Base-by-base conservation (phyloP, 768 basidiomycete species). In the Pleurotus sapidus region DNA sequence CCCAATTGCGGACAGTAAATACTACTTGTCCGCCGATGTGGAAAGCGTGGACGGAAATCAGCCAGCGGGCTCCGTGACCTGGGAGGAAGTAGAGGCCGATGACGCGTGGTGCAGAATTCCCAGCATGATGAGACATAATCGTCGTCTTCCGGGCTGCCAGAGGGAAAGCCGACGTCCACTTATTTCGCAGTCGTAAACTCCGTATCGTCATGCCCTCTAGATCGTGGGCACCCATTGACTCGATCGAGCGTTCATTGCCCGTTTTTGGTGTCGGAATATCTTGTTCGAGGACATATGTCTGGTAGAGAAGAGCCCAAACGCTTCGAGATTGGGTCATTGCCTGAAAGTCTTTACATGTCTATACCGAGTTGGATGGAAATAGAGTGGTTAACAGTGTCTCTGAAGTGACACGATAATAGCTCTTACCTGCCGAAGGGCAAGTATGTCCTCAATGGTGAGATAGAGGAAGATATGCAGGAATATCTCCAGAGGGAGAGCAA, bases 1-100 rank as follows among this genome's bases (percentile, higher is more conserved):
- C 82, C 87, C 87, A 88, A 61, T 84, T 84, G 39, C 83, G 81
- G 24, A 87, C 56, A 20, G 68, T 68, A 25, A 74, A 77, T 11
- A 59, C 47, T 15, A 69, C 65, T 0, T 65, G 63, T 1, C 56
- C 66, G 0, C 56, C 57, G 1, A 38, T 30, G 11, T 58, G 63
- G 61, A 60, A 70, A 57, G 61, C 38, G 0, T 70, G 72, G 27
- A 84, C 65, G 0, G 82, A 82, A 20, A 88, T 62, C 5, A 88
- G 64, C 68, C 77, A 81, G 5, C 74, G 72, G 34, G 68, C 69
- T 3, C 68, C 70, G n/a, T 70, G 61, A 0, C 69, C 74, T 0
- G 80, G 79, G 0, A 86, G 59, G 61, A 86, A 81, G 43, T 78
- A 68, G 15, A 85, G 66, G 17, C 75, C 74, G 3, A 80, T 65